phyloP scores from a whole-genome alignment of 2,329 filamentous ascomycete genomes.

The Cadophora gregata region DNA sequence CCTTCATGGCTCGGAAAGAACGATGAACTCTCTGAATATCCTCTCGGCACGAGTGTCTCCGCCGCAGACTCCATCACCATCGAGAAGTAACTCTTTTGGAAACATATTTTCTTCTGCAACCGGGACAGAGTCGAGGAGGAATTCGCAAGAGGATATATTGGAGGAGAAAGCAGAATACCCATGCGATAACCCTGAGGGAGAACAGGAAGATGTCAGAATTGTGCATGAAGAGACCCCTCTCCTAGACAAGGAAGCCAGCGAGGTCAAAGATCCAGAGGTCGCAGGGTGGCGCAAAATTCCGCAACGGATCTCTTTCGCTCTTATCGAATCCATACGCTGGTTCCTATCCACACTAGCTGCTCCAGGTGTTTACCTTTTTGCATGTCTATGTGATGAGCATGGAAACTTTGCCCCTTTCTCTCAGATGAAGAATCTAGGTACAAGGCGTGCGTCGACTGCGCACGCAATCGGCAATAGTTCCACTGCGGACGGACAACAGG shows the following conservation, averaged over 20 bases:
- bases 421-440: constrained; percentile 67
- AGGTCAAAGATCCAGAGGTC: constrained; percentile 45
- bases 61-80: constrained; percentile 59
- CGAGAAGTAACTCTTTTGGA: constrained; percentile 66
- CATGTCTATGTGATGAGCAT: constrained; percentile 81
- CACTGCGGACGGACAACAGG: constrained; percentile 28
- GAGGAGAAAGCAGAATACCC: constrained; percentile 48
- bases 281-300: constrained; percentile 64
- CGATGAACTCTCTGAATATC: constrained; percentile 97
- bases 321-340: constrained; percentile 79
- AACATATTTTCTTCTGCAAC: constrained; percentile 42
- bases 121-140: constrained; percentile 38
- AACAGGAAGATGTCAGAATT: constrained; percentile 34
- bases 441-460: constrained; percentile 41
- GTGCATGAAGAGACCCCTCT: constrained; percentile 74
- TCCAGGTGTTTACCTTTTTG: constrained; percentile 81
- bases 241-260: constrained; percentile 50
- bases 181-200: constrained; percentile 48
- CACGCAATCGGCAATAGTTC: constrained; percentile 44
- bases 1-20: constrained; percentile 60
- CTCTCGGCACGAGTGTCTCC: constrained; percentile 82
- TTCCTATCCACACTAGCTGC: constrained; percentile 79
- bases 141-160: constrained; percentile 47
- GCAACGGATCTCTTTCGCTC: constrained; percentile 70
- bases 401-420: constrained; percentile 80